Base-by-base conservation (phyloP, 768 basidiomycete species). In the Boletus sensibilis region DNA sequence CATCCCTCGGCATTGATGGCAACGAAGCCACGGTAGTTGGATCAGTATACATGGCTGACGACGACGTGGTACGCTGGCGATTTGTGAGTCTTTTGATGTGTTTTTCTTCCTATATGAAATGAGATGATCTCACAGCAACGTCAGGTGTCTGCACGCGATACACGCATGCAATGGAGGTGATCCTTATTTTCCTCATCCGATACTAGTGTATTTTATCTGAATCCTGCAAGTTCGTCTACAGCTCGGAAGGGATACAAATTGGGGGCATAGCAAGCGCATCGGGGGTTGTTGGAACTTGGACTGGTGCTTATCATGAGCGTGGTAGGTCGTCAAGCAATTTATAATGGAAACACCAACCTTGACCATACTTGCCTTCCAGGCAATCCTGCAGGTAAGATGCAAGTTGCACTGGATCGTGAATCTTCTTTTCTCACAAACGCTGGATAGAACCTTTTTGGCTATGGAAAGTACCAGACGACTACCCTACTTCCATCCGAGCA, bases 211-310 rank as follows among this genome's bases (percentile, higher is more conserved):
- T 21, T 34, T 29, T 34, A 31, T 20, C 39, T 14, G 23, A 45
- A 40, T 44, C 8, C 27, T 25, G 13, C 20, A 13, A 37, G 16
- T 37, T 21, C 27, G 16, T 37, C 18, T 64, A 41, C 59, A 90
- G 86, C 59, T 86, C 85, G 16, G 83, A 83, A 68, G 86, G 84
- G 23, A 75, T 85, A 3, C 87, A 90, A 66, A 66, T 90, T 23
- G 88, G 88, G 10, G 79, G 79, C 25, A 74, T 84, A 18, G 83
- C 79, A 29, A 88, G 87, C 66, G 84, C 84, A 12, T 78, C 78
- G 42, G 89, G 89, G 7, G 74, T 90, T 23, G 77, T 84, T 29
- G 88, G 90, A 5, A 75, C 79, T 9, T 92, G 88, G 88, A 82
- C 83, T 6, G 83, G 85, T 1, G 80, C 78, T 5, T 66, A 73